These are phyloP conservation scores for Taphrina populina DNA, from an alignment of 1,139 yeast species.

Conservation along the genomic window DNA sequence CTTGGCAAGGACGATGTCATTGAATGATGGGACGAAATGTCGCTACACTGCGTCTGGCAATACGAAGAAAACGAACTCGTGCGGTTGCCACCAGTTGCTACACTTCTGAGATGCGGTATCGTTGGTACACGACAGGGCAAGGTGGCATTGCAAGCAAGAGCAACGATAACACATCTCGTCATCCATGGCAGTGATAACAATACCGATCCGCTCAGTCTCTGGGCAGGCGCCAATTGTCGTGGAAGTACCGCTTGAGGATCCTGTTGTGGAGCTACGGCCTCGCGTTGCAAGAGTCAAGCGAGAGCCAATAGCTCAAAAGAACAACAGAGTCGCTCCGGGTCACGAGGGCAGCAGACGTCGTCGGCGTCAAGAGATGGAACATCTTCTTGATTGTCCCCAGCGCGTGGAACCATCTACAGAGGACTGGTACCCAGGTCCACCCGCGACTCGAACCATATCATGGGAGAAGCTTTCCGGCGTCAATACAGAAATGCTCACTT, in stretches of 20 bases:
- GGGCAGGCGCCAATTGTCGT: not conserved
- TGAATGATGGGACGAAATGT: too few species aligned
- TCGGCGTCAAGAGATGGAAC: conserved; percentile 11
- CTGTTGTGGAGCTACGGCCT: not conserved
- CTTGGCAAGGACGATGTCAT: too few species aligned
- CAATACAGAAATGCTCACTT: not conserved
- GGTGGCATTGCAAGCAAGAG: too few species aligned
- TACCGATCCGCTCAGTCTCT: not conserved
- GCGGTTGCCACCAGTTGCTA: too few species aligned
- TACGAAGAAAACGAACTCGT: too few species aligned
- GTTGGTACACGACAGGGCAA: too few species aligned
- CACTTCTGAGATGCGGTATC: too few species aligned
- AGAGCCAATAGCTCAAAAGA: conserved; percentile 13
- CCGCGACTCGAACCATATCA: not conserved
- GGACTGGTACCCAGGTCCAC: conserved; percentile 10
- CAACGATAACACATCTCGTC: too few species aligned
- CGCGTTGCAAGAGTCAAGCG: conserved; percentile 2
- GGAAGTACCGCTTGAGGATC: conserved; percentile 9
- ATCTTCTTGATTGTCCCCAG: conserved; percentile 7
- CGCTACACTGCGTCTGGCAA: too few species aligned
- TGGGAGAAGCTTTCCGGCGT: conserved; percentile 4
- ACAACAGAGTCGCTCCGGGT: conserved; percentile 11
- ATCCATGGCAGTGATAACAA: conserved; percentile 6
- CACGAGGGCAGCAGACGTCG: conserved; percentile 17
- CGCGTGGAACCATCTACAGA: conserved; percentile 6